phyloP scores from a whole-genome alignment of 1,284 basidiomycete species.

The Inonotus obliquus region DNA sequence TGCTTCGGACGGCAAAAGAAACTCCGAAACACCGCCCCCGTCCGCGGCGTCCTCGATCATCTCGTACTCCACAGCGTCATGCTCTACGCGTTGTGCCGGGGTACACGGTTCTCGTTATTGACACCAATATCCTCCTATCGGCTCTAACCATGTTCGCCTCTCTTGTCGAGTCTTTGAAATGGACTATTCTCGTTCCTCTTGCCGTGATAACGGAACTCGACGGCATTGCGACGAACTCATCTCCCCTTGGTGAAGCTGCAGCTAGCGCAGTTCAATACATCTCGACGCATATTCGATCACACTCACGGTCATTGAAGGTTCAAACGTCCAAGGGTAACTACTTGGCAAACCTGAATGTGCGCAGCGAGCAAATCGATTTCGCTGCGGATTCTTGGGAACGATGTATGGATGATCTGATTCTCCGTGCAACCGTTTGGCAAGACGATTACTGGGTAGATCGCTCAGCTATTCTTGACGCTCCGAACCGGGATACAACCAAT shows the following conservation, averaged over 20 bases:
- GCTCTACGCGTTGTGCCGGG: slow-evolving; percentile 69
- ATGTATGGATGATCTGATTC: slow-evolving; percentile 93
- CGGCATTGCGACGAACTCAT: slow-evolving; percentile 69
- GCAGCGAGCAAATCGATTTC: slow-evolving; percentile 85
- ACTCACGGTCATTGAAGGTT: slow-evolving; percentile 80
- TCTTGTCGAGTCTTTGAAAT: slow-evolving; percentile 75
- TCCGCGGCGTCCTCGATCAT: slow-evolving; percentile 32
- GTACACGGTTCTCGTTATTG: slow-evolving; percentile 87
- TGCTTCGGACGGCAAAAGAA: slow-evolving; percentile 23
- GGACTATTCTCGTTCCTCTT: slow-evolving; percentile 89
- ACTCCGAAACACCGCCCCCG: slow-evolving; percentile 9
- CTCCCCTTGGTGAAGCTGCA: slow-evolving; percentile 68
- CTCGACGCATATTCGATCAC: slow-evolving; percentile 69
- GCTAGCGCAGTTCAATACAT: slow-evolving; percentile 71
- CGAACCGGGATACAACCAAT: slow-evolving; percentile 33
- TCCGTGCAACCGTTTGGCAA: slow-evolving; percentile 90
- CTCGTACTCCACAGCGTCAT: slow-evolving; percentile 23
- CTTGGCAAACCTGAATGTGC: slow-evolving; percentile 75
- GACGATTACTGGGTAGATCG: slow-evolving; percentile 89
- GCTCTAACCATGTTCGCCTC: slow-evolving; percentile 68
- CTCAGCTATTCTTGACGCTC: slow-evolving; percentile 57
- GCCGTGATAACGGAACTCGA: slow-evolving; percentile 97
- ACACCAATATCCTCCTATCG: slow-evolving; percentile 91
- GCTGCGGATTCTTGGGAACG: slow-evolving; percentile 54
- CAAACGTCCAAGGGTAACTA: slow-evolving; percentile 96